Evolutionary conservation across 768 basidiomycete species (phyloP), one percentile per base, ranked within the genome.

Genomic region (Hygrocybe coccinea): DNA sequence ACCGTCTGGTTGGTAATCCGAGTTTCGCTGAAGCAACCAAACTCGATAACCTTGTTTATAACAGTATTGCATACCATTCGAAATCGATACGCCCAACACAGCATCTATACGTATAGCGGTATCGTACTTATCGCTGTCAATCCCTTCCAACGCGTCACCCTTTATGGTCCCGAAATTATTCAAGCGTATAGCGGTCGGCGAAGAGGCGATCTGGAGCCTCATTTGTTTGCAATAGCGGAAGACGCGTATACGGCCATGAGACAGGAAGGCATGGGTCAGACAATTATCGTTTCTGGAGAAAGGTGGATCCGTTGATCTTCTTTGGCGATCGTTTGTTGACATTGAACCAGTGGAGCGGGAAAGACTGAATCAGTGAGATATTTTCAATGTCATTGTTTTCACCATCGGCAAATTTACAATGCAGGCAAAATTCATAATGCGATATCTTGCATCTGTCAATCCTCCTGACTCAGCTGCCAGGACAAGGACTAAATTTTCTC

Each of bases 121-220:
- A 99, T 98, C 62, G 95, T 98, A 58, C 83, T 99, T 61, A 97
- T 99, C 68, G 97, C 97, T 52, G 86, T 99, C 75, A 99, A 99
- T 73, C 97, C 97, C 46, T 99, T 99, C 73, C 91, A 95, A 73
- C 90, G 94, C 66, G 88, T 99, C 65, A 91, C 93, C 22, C 86
- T 98, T 57, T 99, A 99, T 77, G 92, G 91, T 5, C 91, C 92
- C 19, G 93, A 97, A 68, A 91, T 97, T 66, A 95, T 99, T 17
- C 95, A 98, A 72, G 93, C 94, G 12, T 99, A 99, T 70, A 89
- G 87, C 59, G 94, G 92, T 52, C 77, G 92, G 51, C 84, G 84
- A 66, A 86, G 94, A 69, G 95, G 95, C 38, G 97, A 98, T 57
- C 78, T 98, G 35, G 97, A 98, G 65, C 97, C 97, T 2, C 97